Percentiles rank a stretch among this genome's conserved stretches.
Evolutionary conservation across 2,329 filamentous ascomycete genomes (phyloP).

Genomic region (Botrytis sinoallii): DNA sequence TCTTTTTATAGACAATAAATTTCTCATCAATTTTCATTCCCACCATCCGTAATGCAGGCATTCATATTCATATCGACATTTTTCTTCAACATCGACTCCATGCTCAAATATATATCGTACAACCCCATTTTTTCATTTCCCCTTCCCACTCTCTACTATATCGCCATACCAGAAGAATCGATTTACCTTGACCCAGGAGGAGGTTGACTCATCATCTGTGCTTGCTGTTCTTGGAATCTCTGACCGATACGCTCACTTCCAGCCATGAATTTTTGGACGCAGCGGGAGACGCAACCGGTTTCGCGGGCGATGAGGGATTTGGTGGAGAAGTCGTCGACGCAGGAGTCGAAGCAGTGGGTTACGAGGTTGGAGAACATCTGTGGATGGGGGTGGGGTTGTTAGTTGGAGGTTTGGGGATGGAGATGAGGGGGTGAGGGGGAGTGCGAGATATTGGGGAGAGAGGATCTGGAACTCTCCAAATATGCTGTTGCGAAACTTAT

Average conservation of each 20-base stretch:
- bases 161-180: background rate
- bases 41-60: background rate
- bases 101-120: background rate
- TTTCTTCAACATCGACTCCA: background rate
- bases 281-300: constrained; percentile 87
- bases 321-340: constrained; percentile 97
- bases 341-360: constrained; percentile 92
- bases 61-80: background rate
- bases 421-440: background rate
- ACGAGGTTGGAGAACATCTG: constrained; percentile 67
- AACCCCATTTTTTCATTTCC: background rate
- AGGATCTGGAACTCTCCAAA: background rate
- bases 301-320: constrained; percentile 88
- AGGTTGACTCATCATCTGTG: constrained; percentile 49
- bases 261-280: constrained; percentile 95
- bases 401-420: background rate
- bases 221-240: constrained; percentile 74
- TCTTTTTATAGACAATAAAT: background rate
- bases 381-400: background rate
- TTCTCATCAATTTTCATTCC: background rate
- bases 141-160: background rate
- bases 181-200: constrained; percentile 32
- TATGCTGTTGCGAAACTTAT: background rate
- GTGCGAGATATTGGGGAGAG: background rate
- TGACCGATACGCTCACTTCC: constrained; percentile 85